Evolutionary conservation across 2,329 filamentous ascomycete species (phyloP).

Genomic region (Sphaerulina musiva): DNA sequence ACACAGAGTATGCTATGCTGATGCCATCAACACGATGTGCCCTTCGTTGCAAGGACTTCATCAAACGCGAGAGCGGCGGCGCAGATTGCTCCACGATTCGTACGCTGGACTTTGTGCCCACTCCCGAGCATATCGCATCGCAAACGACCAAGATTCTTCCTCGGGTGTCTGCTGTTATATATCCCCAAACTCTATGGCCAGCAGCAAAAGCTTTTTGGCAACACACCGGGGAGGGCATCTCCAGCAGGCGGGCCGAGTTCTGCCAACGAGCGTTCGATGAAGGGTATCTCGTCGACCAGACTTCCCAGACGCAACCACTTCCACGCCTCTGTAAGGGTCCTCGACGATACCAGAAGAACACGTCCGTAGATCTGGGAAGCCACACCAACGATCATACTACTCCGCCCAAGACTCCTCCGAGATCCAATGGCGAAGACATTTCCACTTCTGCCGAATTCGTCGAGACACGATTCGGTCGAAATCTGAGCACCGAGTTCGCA

Average conservation of each 20-base stretch:
- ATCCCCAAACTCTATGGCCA: conserved; percentile 58
- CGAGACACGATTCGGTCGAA: conserved; percentile 89
- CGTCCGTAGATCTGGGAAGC: conserved; percentile 42
- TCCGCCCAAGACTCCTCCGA: conserved; percentile 10
- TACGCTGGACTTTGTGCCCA: conserved; percentile 58
- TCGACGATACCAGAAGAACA: conserved; percentile 65
- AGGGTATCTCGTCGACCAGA: conserved; percentile 54
- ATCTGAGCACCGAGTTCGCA: conserved; percentile 73
- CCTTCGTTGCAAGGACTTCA: conserved; percentile 67
- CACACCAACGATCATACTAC: conserved; percentile 19
- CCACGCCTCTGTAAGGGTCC: conserved; percentile 60
- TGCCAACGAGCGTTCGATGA: conserved; percentile 69
- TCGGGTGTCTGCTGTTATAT: conserved; percentile 55
- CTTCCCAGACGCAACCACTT: conserved; percentile 31
- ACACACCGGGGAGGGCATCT: conserved; percentile 86
- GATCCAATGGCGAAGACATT: conserved; percentile 34
- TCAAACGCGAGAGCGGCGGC: conserved; percentile 54
- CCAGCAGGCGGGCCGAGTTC: conserved; percentile 85
- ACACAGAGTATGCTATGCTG: conserved; percentile 64
- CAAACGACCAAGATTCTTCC: conserved; percentile 41
- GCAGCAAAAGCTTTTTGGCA: conserved; percentile 96
- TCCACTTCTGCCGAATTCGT: conserved; percentile 74
- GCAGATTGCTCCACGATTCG: conserved; percentile 46
- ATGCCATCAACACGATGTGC: conserved; percentile 69
- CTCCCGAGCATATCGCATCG: conserved; percentile 43